phyloP scores from a whole-genome alignment of 176 grass and related monocot species.

The Bonia amplexicaulis region DNA sequence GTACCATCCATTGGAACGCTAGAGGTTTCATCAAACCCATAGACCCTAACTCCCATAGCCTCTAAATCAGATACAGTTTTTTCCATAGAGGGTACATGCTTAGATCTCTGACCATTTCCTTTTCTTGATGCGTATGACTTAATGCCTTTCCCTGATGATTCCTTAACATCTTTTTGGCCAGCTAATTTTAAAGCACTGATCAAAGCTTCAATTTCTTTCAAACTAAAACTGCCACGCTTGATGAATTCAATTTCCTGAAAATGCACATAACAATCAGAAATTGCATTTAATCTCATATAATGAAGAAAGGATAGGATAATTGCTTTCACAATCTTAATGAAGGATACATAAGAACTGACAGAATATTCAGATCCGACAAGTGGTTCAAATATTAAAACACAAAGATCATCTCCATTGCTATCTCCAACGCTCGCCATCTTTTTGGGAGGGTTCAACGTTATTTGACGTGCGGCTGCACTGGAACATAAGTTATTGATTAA shows the following conservation, averaged over 20 bases:
- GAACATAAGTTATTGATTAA: conserved; percentile 35
- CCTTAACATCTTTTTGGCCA: conserved; percentile 52
- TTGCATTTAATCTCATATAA: not conserved
- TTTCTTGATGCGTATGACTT: conserved; percentile 31
- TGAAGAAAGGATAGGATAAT: not conserved
- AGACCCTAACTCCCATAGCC: conserved; percentile 81
- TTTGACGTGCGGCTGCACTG: conserved; percentile 83
- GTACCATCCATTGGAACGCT: conserved; percentile 69
- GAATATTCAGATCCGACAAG: conserved; percentile 57
- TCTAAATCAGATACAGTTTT: conserved; percentile 87
- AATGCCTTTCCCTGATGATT: conserved; percentile 40
- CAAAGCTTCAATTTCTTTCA: conserved; percentile 74
- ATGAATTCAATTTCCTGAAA: conserved; percentile 85
- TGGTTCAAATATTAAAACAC: conserved; percentile 69
- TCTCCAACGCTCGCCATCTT: conserved; percentile 22
- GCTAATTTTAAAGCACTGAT: conserved; percentile 65
- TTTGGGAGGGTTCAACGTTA: conserved; percentile 57
- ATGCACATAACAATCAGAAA: not conserved
- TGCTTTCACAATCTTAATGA: not conserved
- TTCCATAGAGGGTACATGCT: conserved; percentile 50
- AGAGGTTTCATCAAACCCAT: conserved; percentile 77
- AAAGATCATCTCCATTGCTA: conserved; percentile 48
- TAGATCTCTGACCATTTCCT: conserved; percentile 51
- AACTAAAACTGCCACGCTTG: conserved; percentile 58
- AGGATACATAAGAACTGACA: conserved; percentile 41